These are phyloP conservation scores for Cytospora paraplurivora DNA, from an alignment of 2,329 filamentous ascomycete species.

Conservation along the genomic window DNA sequence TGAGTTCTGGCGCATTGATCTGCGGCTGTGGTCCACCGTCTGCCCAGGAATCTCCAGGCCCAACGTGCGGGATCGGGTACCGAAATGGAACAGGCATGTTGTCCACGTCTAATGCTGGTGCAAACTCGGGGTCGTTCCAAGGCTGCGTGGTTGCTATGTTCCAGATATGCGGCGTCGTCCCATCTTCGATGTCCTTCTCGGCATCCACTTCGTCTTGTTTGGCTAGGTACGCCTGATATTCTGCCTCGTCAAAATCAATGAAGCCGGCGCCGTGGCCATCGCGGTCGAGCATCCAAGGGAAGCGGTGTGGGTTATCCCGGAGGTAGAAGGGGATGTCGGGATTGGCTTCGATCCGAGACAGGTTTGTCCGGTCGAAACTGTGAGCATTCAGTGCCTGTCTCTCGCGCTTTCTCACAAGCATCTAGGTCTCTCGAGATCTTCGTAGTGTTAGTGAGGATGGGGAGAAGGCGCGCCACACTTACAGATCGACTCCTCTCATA, in stretches of 20 bases:
- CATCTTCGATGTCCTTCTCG: slow-evolving; percentile 23
- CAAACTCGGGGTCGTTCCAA: slow-evolving; percentile 16
- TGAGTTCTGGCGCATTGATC: slow-evolving; percentile 1
- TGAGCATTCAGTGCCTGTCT: not conserved
- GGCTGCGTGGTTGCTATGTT: slow-evolving; percentile 19
- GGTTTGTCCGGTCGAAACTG: slow-evolving; percentile 31
- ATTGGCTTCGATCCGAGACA: slow-evolving; percentile 41
- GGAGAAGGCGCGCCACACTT: slow-evolving; percentile 35
- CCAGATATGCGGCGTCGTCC: slow-evolving; percentile 3
- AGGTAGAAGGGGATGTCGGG: slow-evolving; percentile 47
- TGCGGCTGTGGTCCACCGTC: not conserved
- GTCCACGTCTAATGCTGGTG: not conserved
- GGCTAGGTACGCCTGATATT: slow-evolving; percentile 20
- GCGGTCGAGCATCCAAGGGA: slow-evolving; percentile 43
- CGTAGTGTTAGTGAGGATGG: slow-evolving; percentile 32
- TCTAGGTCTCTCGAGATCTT: slow-evolving; percentile 30
- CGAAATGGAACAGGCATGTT: not conserved
- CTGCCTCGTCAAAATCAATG: slow-evolving; percentile 33
- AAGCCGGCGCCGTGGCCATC: slow-evolving; percentile 44
- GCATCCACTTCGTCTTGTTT: slow-evolving; percentile 23
- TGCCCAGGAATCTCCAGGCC: not conserved
- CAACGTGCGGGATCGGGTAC: not conserved
- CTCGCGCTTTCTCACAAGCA: slow-evolving; percentile 23
- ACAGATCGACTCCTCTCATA: slow-evolving; percentile 46
- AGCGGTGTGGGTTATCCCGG: slow-evolving; percentile 37